Evolutionary conservation across 2,329 filamentous ascomycete genomes (phyloP), one percentile per base, ranked within the genome.

Genomic region (Epichloe uncinata): DNA sequence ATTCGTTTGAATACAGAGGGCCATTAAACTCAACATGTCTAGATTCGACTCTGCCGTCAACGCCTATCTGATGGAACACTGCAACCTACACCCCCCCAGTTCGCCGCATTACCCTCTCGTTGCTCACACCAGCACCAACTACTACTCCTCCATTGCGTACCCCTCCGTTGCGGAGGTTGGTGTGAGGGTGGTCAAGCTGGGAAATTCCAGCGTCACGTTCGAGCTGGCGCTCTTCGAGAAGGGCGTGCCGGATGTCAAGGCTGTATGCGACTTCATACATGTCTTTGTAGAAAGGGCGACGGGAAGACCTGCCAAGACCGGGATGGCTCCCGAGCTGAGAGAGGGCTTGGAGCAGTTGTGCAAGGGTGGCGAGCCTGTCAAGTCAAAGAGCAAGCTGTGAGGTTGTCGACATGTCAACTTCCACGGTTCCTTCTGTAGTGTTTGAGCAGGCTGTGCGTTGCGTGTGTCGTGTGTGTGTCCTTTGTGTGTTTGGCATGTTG

Each of bases 11-110:
- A 30, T 3, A 3, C 26, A 8, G 8, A 26, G 8, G 26, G 8
- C 26, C 26, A 30, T 30, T 33, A 15, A 34, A 49, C 49, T 54
- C 38, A 20, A 40, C 5, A 13, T 26, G 8, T 33, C 20, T 30
- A 83, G 81, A 50, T 93, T 95, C 65, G 91, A 97, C 70, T 90
- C 87, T 1, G 79, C 95, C 52, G 81, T 95, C 63, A 97, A 96
- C 66, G 77, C 84, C 45, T 97, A 93, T 65, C 78, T 97, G 16
- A 88, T 95, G 54, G 73, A 83, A 47, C 73, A 86, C 60, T 94
- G 87, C 65, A 77, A 77, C 12, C 78, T 94, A 48, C 69, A 84
- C 87, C 4, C 87, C 4, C 76, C 78, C 8, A 77, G 75, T 5
- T 85, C 84, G 3, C 63, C 77, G 3, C 82, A 90, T 57, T 86